phyloP scores from a whole-genome alignment of 305 asterid genomes.

The Solanum hybrid region DNA sequence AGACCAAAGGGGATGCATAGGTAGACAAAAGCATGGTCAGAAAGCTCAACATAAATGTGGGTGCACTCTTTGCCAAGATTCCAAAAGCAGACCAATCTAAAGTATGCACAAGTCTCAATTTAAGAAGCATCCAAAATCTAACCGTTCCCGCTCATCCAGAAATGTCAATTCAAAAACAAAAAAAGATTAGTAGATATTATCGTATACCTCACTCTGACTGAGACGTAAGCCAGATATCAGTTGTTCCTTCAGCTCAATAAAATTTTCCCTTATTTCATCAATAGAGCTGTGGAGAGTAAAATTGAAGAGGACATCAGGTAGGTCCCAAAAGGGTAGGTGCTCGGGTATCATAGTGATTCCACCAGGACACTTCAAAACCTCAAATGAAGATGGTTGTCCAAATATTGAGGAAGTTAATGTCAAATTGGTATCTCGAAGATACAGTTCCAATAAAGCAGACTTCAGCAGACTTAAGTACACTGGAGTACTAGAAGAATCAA shows the following conservation, averaged over 20 bases:
- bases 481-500: slow-evolving; percentile 34
- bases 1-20: background rate
- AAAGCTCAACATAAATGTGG: slow-evolving; percentile 23
- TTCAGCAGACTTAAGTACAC: slow-evolving; percentile 49
- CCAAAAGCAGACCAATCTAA: background rate
- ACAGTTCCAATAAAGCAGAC: slow-evolving; percentile 54
- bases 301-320: slow-evolving; percentile 41
- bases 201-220: slow-evolving; percentile 54
- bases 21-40: background rate
- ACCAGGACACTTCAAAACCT: slow-evolving; percentile 68
- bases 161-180: background rate
- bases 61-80: background rate
- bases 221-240: slow-evolving; percentile 60
- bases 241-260: slow-evolving; percentile 56
- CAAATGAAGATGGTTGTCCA: slow-evolving; percentile 69
- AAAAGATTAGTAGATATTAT: background rate
- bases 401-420: slow-evolving; percentile 58
- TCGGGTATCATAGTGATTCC: slow-evolving; percentile 74
- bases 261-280: slow-evolving; percentile 54
- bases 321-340: slow-evolving; percentile 20
- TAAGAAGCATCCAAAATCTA: background rate
- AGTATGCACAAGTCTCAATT: background rate
- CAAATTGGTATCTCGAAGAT: slow-evolving; percentile 55
- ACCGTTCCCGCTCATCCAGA: background rate
- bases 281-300: slow-evolving; percentile 79